Evolutionary conservation across 768 basidiomycete species (phyloP).

Genomic region (Mycena latifolia): DNA sequence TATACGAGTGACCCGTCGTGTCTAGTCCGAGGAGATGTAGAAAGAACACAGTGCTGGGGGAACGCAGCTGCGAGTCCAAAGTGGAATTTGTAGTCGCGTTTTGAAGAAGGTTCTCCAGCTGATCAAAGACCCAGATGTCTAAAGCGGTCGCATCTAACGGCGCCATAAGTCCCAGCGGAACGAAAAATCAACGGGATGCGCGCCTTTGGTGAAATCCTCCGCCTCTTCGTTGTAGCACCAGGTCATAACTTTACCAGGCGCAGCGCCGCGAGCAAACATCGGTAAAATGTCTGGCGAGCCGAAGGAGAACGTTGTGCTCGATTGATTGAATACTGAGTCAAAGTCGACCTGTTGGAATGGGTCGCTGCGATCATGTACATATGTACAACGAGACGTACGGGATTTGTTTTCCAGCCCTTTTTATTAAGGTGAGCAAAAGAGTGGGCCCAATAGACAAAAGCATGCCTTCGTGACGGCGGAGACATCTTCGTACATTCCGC

Average conservation of each 20-base stretch:
- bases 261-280: slow-evolving; percentile 86
- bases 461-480: slow-evolving; percentile 87
- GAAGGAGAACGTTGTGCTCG: slow-evolving; percentile 82
- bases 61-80: slow-evolving; percentile 65
- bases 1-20: slow-evolving; percentile 88
- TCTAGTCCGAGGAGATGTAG: slow-evolving; percentile 88
- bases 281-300: slow-evolving; percentile 92
- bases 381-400: slow-evolving; percentile 58
- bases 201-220: slow-evolving; percentile 91
- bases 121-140: slow-evolving; percentile 84
- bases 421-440: slow-evolving; percentile 24
- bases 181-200: neutral
- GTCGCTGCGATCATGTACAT: slow-evolving; percentile 31
- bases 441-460: slow-evolving; percentile 12
- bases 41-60: slow-evolving; percentile 80
- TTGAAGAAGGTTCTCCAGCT: slow-evolving; percentile 68
- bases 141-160: slow-evolving; percentile 77
- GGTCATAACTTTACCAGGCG: slow-evolving; percentile 74
- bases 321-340: slow-evolving; percentile 91
- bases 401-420: slow-evolving; percentile 90
- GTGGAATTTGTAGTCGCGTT: slow-evolving; percentile 69
- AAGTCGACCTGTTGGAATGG: slow-evolving; percentile 71
- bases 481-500: slow-evolving; percentile 93
- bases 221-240: slow-evolving; percentile 84
- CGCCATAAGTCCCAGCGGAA: neutral